phyloP scores from a whole-genome alignment of 768 basidiomycete species.

The Lactarius trivialis region DNA sequence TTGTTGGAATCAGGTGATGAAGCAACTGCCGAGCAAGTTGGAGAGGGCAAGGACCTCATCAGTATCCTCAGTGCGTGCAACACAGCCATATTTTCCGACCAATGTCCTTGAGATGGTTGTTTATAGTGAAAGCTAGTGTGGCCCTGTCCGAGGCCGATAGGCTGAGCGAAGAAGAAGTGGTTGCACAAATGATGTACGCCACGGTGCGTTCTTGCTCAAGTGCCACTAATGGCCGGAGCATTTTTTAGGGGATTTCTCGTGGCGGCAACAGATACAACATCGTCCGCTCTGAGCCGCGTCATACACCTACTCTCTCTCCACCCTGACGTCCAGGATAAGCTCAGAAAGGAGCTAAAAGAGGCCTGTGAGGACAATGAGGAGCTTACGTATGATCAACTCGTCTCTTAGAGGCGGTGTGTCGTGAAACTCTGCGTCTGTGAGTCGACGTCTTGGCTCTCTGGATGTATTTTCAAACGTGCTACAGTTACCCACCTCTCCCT shows the following conservation, averaged over 20 bases:
- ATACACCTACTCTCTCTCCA: neutral
- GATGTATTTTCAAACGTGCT: neutral
- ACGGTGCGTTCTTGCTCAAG: neutral
- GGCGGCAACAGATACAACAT: slow-evolving; percentile 11
- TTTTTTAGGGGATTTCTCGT: slow-evolving; percentile 14
- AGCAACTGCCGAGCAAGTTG: slow-evolving; percentile 27
- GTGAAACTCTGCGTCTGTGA: slow-evolving; percentile 1
- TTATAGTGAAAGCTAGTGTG: slow-evolving; percentile 37
- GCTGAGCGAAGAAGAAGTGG: slow-evolving; percentile 32
- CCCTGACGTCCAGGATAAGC: neutral
- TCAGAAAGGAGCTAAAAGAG: neutral
- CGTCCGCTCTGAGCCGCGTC: neutral
- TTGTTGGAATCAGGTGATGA: slow-evolving; percentile 32
- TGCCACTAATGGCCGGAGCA: neutral
- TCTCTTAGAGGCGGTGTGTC: slow-evolving; percentile 26
- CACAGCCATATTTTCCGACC: neutral
- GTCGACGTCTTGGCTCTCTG: neutral
- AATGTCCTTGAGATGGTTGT: neutral
- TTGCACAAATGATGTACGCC: slow-evolving; percentile 34
- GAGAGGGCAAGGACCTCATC: slow-evolving; percentile 40
- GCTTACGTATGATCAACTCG: slow-evolving; percentile 30
- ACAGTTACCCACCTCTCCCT: slow-evolving; percentile 5
- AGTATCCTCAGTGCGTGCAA: slow-evolving; percentile 37
- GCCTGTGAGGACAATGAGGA: slow-evolving; percentile 19
- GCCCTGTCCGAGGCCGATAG: slow-evolving; percentile 26